Percentiles rank a stretch among this genome's conserved stretches.
Evolutionary conservation across 192 early-diverging fungal genomes (phyloP).

Genomic region (Coemansia aciculifera): DNA sequence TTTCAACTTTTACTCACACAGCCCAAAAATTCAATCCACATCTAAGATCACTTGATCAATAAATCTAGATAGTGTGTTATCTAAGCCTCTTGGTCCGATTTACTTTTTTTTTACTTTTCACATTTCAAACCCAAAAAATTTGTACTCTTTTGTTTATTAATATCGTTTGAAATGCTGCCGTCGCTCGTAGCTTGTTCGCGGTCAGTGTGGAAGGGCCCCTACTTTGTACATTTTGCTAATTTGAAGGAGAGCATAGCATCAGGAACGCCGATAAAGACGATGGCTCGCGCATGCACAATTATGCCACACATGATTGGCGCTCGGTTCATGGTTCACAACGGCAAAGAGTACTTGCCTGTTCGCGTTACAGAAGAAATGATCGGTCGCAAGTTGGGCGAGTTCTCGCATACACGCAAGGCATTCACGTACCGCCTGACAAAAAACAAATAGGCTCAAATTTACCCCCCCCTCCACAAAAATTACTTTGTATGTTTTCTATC

Average conservation of each 20-base stretch:
- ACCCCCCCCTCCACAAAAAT: background rate
- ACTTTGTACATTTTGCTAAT: slow-evolving; percentile 59
- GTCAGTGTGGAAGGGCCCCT: slow-evolving; percentile 70
- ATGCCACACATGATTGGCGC: slow-evolving; percentile 86
- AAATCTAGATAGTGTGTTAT: slow-evolving; percentile 1
- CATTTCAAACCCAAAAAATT: background rate
- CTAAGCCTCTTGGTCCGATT: background rate
- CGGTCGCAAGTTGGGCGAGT: slow-evolving; percentile 92
- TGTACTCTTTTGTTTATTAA: background rate
- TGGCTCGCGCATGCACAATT: slow-evolving; percentile 83
- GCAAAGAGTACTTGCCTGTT: slow-evolving; percentile 84
- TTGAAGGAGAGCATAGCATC: slow-evolving; percentile 61
- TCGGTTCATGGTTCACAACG: slow-evolving; percentile 91
- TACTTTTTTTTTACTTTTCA: background rate
- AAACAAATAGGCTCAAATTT: slow-evolving; percentile 57
- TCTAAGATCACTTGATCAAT: background rate
- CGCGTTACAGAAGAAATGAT: slow-evolving; percentile 90
- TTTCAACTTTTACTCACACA: background rate
- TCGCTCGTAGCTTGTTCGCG: slow-evolving; percentile 45
- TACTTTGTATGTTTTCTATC: background rate
- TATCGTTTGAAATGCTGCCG: slow-evolving; percentile 18
- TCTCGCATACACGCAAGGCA: slow-evolving; percentile 83
- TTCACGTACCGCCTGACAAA: slow-evolving; percentile 81
- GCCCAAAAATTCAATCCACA: background rate
- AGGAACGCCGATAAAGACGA: slow-evolving; percentile 68